These are phyloP conservation scores for Beauveria medogensis DNA, from an alignment of 2,329 filamentous ascomycete genomes.

Conservation along the genomic window DNA sequence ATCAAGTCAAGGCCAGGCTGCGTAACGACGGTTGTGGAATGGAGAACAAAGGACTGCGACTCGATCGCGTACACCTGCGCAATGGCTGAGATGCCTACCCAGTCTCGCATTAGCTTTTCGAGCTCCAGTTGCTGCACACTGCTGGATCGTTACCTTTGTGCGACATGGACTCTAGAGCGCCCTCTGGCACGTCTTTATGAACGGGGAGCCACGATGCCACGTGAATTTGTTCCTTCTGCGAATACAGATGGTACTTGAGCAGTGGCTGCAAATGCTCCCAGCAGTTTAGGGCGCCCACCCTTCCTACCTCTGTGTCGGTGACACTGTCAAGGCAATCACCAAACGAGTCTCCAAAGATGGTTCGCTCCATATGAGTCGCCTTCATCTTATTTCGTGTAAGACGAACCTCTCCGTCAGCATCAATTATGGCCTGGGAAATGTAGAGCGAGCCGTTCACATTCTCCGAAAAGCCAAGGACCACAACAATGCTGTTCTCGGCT, in stretches of 20 bases:
- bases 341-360: conserved; percentile 38
- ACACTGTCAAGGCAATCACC: conserved; percentile 32
- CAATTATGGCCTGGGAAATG: conserved; percentile 38
- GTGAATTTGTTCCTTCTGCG: conserved; percentile 38
- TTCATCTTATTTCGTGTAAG: conserved; percentile 41
- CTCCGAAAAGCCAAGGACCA: conserved; percentile 37
- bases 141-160: not conserved
- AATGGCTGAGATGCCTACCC: not conserved
- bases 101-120: not conserved
- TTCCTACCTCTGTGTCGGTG: conserved; percentile 29
- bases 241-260: conserved; percentile 37
- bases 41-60: not conserved
- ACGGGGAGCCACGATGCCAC: conserved; percentile 39
- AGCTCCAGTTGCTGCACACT: not conserved
- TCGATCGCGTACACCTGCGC: not conserved
- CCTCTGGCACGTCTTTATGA: not conserved
- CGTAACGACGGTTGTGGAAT: not conserved
- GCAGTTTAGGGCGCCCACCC: conserved; percentile 38
- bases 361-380: conserved; percentile 44
- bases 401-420: conserved; percentile 29
- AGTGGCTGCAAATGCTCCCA: conserved; percentile 45
- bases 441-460: conserved; percentile 30
- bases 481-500: conserved; percentile 29
- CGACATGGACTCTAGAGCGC: not conserved
- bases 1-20: not conserved